These are phyloP conservation scores for Solanum acaule DNA, from an alignment of 257 asterid genomes.

Conservation along the genomic window DNA sequence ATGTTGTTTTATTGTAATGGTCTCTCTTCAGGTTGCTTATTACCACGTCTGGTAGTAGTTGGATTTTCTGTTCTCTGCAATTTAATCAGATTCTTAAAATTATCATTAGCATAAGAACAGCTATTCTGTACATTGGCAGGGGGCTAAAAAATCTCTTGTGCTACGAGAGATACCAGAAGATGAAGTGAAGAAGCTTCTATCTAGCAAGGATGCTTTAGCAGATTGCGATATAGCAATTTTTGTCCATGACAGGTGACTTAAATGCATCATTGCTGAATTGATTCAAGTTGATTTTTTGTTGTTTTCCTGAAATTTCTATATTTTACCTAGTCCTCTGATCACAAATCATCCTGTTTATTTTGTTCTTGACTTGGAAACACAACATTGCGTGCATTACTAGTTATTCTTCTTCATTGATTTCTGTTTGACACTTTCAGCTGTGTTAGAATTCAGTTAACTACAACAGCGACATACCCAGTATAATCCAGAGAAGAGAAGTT, in stretches of 20 bases:
- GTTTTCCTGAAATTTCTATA: not conserved
- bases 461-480: not conserved
- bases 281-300: not conserved
- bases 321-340: not conserved
- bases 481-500: not conserved
- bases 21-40: not conserved
- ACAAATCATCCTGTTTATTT: not conserved
- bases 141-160: slow-evolving; percentile 65
- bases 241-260: slow-evolving; percentile 84
- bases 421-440: not conserved
- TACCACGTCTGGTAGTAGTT: not conserved
- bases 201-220: slow-evolving; percentile 74
- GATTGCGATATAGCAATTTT: slow-evolving; percentile 84
- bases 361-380: not conserved
- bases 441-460: not conserved
- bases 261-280: not conserved
- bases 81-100: not conserved
- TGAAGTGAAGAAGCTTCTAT: slow-evolving; percentile 54
- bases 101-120: not conserved
- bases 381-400: not conserved
- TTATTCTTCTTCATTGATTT: not conserved
- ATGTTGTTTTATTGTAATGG: not conserved
- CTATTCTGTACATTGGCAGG: slow-evolving; percentile 31
- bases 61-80: not conserved
- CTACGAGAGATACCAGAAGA: slow-evolving; percentile 83